Evolutionary conservation across 176 grass and related monocot species (phyloP).

Genomic region (Neostapfia colusana): DNA sequence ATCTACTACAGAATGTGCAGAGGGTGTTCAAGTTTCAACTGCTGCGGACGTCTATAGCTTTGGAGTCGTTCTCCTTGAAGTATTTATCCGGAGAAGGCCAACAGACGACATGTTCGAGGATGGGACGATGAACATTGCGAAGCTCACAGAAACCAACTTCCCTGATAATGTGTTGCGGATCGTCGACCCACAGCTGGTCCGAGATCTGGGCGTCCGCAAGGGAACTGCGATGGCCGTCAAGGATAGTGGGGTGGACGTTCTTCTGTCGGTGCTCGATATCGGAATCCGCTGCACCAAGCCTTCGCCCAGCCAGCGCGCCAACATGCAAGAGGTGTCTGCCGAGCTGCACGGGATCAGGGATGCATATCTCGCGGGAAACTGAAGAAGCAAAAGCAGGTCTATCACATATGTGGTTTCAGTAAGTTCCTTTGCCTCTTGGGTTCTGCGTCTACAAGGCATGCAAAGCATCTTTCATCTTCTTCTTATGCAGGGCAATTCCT

Average conservation of each 20-base stretch:
- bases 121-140: constrained; percentile 3
- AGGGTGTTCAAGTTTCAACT: not conserved
- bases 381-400: not conserved
- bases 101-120: constrained; percentile 36
- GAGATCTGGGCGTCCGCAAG: not conserved
- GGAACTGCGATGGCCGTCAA: not conserved
- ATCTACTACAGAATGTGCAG: constrained; percentile 17
- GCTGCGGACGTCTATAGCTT: constrained; percentile 23
- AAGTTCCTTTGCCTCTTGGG: too few relatives aligned
- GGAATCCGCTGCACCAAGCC: not conserved
- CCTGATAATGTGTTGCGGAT: not conserved
- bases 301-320: not conserved
- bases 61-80: constrained; percentile 15
- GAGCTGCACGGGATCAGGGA: constrained; percentile 18
- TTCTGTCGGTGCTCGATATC: not conserved
- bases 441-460: too few relatives aligned
- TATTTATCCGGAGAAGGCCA: constrained; percentile 19
- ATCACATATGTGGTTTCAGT: too few relatives aligned
- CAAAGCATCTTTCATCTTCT: too few relatives aligned
- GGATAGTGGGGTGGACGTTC: not conserved
- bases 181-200: not conserved
- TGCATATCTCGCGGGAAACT: not conserved
- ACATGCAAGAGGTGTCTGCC: constrained; percentile 13
- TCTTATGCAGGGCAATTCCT: too few relatives aligned
- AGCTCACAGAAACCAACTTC: not conserved